These are phyloP conservation scores for Solanum pinnatisectum DNA, from an alignment of 257 asterid genomes.

Conservation along the genomic window DNA sequence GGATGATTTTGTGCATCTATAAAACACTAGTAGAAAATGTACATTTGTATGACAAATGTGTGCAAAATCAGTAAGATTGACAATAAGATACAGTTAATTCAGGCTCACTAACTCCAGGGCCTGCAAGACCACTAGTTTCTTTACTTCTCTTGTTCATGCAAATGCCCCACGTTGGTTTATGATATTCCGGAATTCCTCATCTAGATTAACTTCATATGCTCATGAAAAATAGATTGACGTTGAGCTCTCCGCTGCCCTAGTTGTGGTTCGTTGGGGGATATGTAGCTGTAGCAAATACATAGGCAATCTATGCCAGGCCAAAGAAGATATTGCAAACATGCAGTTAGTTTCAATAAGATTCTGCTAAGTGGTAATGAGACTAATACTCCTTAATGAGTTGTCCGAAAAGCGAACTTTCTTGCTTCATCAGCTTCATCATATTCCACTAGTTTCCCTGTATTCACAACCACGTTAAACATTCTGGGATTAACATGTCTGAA, in stretches of 20 bases:
- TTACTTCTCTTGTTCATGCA: not conserved
- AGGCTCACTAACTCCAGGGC: not conserved
- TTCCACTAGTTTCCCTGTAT: slow-evolving; percentile 70
- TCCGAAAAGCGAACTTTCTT: slow-evolving; percentile 56
- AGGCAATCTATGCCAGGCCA: not conserved
- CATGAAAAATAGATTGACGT: not conserved
- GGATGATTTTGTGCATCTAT: not conserved
- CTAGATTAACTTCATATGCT: not conserved
- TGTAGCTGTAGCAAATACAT: not conserved
- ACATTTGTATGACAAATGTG: not conserved
- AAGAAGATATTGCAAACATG: not conserved
- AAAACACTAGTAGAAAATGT: not conserved
- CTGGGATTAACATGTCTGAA: not conserved
- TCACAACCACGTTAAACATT: not conserved
- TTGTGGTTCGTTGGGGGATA: not conserved
- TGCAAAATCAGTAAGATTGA: not conserved
- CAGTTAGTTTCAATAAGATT: slow-evolving; percentile 15
- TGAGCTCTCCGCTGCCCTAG: not conserved
- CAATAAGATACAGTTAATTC: not conserved
- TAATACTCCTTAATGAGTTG: slow-evolving; percentile 86
- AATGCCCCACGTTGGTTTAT: not conserved
- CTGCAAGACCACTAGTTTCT: not conserved
- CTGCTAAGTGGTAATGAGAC: slow-evolving; percentile 52
- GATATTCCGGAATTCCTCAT: not conserved
- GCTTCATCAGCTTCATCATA: slow-evolving; percentile 69